Base-by-base conservation (phyloP, 495 filamentous ascomycete genomes). In the Lindgomyces ingoldianus region DNA sequence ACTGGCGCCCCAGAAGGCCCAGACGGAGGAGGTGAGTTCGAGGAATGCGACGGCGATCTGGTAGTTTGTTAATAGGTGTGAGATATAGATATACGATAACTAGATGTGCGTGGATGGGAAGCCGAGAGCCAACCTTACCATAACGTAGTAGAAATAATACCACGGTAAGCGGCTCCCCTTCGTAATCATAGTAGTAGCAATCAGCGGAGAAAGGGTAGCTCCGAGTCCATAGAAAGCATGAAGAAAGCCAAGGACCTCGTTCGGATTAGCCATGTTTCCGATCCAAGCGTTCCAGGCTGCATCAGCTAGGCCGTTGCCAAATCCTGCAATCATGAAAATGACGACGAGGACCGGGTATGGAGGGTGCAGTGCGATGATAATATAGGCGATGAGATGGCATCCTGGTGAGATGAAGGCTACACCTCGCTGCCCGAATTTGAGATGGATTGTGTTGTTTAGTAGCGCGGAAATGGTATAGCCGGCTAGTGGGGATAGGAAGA, bases 1-100 rank as follows among this genome's bases (percentile, higher is more conserved):
- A 2, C 84, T 89, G 18, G 85, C 84, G 30, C 70, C 68, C 85
- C 90, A 91, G 76, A 96, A 96, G 45, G 86, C 79, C 4, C 72
- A 18, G 10, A 79, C 73, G 19, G 78, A 83, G 27, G 77, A 64
- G 18, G 78, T 61, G 4, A 90, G 61, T 67, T 93, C 91, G 18
- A 89, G 48, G 12, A 70, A 77, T n/a, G 87, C 81, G 54, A 84
- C 76, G 14, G 81, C 88, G 56, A 91, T 81, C 87, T 83, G 45
- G 22, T 50, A 26, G 33, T 39, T 6, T 39, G 6, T 39, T 14
- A 39, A 14, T n/a, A n/a, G n/a, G n/a, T n/a, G n/a, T n/a, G n/a
- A n/a, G n/a, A n/a, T n/a, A n/a, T n/a, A n/a, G n/a, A n/a, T n/a
- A n/a, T n/a, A n/a, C n/a, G n/a, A n/a, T n/a, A n/a, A n/a, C n/a